Evolutionary conservation across 2,329 filamentous ascomycete genomes (phyloP).

Genomic region (Trichoderma sp.): DNA sequence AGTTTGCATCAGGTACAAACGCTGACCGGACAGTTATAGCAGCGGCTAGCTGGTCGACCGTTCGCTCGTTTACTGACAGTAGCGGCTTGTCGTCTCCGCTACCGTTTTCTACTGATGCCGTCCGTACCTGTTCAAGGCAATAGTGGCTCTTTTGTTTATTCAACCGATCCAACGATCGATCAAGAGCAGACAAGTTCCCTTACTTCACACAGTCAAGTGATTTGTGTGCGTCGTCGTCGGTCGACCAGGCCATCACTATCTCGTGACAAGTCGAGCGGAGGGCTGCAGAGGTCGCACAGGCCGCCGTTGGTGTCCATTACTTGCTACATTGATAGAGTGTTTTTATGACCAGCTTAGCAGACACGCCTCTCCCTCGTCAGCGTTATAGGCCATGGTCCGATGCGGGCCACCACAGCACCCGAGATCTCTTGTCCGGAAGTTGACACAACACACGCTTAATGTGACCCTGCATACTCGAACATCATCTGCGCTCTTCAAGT

Average conservation of each 20-base stretch:
- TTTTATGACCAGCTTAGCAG: conserved; percentile 1
- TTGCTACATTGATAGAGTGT: background rate
- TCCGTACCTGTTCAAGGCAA: background rate
- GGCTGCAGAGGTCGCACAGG: conserved; percentile 7
- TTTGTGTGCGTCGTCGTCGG: background rate
- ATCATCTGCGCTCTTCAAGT: background rate
- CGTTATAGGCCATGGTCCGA: conserved; percentile 12
- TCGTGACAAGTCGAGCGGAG: background rate
- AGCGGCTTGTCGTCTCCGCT: conserved; percentile 3
- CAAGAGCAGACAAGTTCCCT: background rate
- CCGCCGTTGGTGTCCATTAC: conserved; percentile 2
- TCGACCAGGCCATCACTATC: conserved; percentile 1
- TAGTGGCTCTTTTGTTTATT: background rate
- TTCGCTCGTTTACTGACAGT: conserved; percentile 4
- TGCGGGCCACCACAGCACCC: conserved; percentile 4
- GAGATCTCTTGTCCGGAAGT: conserved; percentile 11
- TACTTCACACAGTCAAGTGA: background rate
- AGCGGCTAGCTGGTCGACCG: conserved; percentile 1
- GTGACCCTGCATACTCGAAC: background rate
- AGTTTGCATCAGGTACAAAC: conserved; percentile 6
- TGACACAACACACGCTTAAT: background rate
- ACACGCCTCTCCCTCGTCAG: background rate
- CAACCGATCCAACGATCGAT: background rate
- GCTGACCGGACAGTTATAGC: conserved; percentile 6
- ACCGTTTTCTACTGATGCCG: background rate